Base-by-base conservation (phyloP, 805 yeast species). In the Candida railenensis region DNA sequence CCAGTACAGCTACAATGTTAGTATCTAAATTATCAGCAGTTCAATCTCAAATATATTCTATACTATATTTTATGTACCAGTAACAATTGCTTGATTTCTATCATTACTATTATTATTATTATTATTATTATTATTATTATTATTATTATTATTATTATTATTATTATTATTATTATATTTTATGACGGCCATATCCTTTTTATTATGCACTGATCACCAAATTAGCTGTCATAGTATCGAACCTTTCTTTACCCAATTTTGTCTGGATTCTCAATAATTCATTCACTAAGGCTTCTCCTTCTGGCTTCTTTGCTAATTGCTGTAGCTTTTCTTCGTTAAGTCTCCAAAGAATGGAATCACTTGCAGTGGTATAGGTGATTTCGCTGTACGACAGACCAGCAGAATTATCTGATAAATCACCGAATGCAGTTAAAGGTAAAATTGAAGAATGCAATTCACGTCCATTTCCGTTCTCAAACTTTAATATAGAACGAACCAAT, bases 221-320 rank as follows among this genome's bases (percentile, higher is more conserved):
- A 59, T 87, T 88, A 2, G 94, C 89, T 2, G 92, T 78, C 53
- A 89, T 70, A 22, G 87, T 80, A 49, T 83, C 88, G 55, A 85
- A 85, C 52, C 96, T 71, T 55, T 81, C 89, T 47, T 84, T 82
- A 32, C 82, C 73, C 44, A 90, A 66, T 40, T 81, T 77, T 51
- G 85, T 68, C 25, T 84, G 80, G 28, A 89, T 78, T 39, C 73
- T 68, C 41, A 82, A 62, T 36, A 90, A 64, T 58, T 90, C 96
- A 36, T 80, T 76, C 53, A 80, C 86, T 8, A 87, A 60, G 28
- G 71, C 77, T 3, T 64, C 60, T 22, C 88, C 82, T 19, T 61
- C 63, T 2, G 65, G 55, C 1, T 77, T 74, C 12, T 63, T 52
- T 54, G 73, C 66, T 55, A 89, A 61, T 40, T 65, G 69, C 2